A percentile compares a stretch with the other conserved stretches of the same genome.
phyloP scores from a whole-genome alignment of 306 rosid genomes.

The Trifolium fragiferum region DNA sequence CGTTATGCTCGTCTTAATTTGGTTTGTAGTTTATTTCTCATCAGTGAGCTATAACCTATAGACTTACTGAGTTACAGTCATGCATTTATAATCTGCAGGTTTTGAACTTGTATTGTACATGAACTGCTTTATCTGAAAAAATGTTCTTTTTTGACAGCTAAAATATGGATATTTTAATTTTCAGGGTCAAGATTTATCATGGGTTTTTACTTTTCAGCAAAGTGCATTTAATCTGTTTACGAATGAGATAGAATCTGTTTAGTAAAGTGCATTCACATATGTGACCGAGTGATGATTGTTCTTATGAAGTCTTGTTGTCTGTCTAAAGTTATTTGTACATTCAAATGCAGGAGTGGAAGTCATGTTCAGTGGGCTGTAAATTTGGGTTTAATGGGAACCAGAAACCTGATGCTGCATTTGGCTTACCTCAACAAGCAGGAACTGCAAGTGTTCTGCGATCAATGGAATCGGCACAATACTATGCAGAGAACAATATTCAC shows the following conservation, averaged over 20 bases:
- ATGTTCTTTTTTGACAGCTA: not conserved
- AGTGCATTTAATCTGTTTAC: not conserved
- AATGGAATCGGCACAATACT: slow-evolving; percentile 89
- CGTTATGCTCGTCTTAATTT: not conserved
- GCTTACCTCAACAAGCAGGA: slow-evolving; percentile 53
- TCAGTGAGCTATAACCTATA: not conserved
- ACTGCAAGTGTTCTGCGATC: slow-evolving; percentile 71
- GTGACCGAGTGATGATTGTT: slow-evolving; percentile 29
- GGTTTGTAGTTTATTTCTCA: not conserved
- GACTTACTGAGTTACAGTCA: not conserved
- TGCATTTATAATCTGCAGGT: not conserved
- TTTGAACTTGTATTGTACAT: not conserved
- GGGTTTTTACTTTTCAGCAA: not conserved
- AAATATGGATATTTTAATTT: not conserved
- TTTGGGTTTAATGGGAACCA: slow-evolving; percentile 57
- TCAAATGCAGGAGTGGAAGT: slow-evolving; percentile 65
- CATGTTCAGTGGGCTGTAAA: slow-evolving; percentile 79
- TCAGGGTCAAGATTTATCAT: not conserved
- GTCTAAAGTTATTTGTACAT: slow-evolving; percentile 35
- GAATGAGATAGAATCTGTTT: not conserved
- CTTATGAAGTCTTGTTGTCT: slow-evolving; percentile 18
- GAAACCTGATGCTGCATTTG: slow-evolving; percentile 78
- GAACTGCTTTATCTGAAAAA: not conserved
- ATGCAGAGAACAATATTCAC: slow-evolving; percentile 68
- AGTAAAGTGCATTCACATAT: not conserved